Evolutionary conservation across 495 filamentous ascomycete genomes (phyloP).

Genomic region (Elasticomyces elasticus): DNA sequence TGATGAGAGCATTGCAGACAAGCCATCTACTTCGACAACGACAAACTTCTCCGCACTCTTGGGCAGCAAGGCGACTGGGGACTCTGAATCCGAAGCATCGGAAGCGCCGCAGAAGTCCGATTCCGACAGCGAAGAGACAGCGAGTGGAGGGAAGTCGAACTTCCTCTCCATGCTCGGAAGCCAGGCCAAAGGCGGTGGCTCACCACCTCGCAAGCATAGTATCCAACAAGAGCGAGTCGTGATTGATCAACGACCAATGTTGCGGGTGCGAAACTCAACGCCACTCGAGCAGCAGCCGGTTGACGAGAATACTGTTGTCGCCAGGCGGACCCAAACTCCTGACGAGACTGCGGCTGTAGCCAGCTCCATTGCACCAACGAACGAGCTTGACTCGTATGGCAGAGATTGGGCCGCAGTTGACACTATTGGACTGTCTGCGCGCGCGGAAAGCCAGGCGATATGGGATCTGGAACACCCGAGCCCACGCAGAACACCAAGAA

Average conservation of each 20-base stretch:
- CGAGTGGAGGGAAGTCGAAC: neutral
- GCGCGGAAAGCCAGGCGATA: conserved; percentile 1
- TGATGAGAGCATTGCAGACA: neutral
- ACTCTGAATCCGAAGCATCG: neutral
- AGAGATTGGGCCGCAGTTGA: conserved; percentile 3
- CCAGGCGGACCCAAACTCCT: neutral
- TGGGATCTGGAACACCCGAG: conserved; percentile 1
- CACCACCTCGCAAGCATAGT: neutral
- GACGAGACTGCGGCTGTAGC: neutral
- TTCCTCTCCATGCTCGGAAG: neutral
- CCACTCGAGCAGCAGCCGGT: neutral
- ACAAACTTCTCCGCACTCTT: neutral
- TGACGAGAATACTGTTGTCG: neutral
- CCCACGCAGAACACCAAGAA: neutral
- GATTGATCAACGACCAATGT: neutral
- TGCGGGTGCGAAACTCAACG: neutral
- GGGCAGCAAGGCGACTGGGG: neutral
- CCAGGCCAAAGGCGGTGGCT: neutral
- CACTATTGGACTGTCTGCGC: conserved; percentile 4
- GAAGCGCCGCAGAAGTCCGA: neutral
- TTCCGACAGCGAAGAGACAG: neutral
- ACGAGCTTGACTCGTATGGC: neutral
- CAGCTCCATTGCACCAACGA: neutral
- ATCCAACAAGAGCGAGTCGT: neutral
- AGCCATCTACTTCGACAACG: neutral